Evolutionary conservation across 2,329 filamentous ascomycete species (phyloP).

Genomic region (Zarea fungicola): DNA sequence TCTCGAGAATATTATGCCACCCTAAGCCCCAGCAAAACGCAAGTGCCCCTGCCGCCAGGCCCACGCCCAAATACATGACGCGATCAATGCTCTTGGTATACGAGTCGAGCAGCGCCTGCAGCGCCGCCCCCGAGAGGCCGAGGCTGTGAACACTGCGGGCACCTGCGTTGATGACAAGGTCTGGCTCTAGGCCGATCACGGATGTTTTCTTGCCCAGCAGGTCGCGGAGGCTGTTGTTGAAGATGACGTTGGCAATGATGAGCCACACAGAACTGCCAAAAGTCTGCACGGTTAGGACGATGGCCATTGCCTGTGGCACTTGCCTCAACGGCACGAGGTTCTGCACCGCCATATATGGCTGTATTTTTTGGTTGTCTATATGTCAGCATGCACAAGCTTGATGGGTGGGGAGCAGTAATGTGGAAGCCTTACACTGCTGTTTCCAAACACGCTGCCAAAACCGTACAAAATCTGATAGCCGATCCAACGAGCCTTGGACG

Average conservation of each 20-base stretch:
- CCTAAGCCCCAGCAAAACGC: neutral
- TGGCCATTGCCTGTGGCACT: conserved; percentile 21
- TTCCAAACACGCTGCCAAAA: conserved; percentile 14
- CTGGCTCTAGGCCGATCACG: too few species aligned
- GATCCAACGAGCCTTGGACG: conserved; percentile 13
- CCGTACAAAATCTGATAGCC: conserved; percentile 17
- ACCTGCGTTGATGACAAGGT: too few species aligned
- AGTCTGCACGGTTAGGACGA: conserved; percentile 22
- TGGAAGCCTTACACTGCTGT: neutral
- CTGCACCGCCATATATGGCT: conserved; percentile 23
- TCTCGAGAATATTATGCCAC: neutral
- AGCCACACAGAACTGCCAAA: conserved; percentile 22
- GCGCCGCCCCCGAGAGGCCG: neutral
- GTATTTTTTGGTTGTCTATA: too few species aligned
- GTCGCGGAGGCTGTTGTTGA: conserved; percentile 14
- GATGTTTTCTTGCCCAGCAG: too few species aligned
- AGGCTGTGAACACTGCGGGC: too few species aligned
- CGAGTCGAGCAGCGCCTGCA: neutral
- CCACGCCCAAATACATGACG: neutral
- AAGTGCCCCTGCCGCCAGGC: neutral
- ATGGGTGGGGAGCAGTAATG: neutral
- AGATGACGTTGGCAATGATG: conserved; percentile 22
- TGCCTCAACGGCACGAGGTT: conserved; percentile 19
- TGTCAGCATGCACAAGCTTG: too few species aligned
- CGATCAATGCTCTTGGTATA: neutral